Conservation (phyloP, 2,329 filamentous ascomycete species). For the Fusarium sp. region DNA sequence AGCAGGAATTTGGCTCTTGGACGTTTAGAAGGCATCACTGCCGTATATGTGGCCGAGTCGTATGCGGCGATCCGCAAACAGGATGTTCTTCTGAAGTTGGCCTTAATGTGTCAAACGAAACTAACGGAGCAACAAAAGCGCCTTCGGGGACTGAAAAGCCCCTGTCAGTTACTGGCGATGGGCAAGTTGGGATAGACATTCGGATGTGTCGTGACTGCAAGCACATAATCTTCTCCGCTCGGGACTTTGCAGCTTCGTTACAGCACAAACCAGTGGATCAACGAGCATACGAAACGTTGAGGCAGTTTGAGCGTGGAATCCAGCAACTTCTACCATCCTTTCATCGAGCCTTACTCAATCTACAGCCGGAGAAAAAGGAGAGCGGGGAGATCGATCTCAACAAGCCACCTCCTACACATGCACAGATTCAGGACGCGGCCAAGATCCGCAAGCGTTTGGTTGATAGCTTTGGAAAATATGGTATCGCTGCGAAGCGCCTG, state of each 20-base stretch:
- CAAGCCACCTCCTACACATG: slow-evolving; percentile 60
- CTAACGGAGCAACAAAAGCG: slow-evolving; percentile 28
- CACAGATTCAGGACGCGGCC: slow-evolving; percentile 83
- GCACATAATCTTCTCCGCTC: slow-evolving; percentile 67
- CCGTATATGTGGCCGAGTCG: slow-evolving; percentile 89
- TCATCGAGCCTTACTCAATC: slow-evolving; percentile 75
- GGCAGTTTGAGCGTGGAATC: slow-evolving; percentile 90
- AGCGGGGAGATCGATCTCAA: slow-evolving; percentile 49
- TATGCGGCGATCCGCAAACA: slow-evolving; percentile 88
- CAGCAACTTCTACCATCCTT: slow-evolving; percentile 83
- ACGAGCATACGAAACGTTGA: slow-evolving; percentile 81
- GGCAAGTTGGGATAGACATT: slow-evolving; percentile 77
- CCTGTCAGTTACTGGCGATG: slow-evolving; percentile 39
- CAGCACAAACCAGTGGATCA: slow-evolving; percentile 76
- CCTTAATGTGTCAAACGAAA: slow-evolving; percentile 73
- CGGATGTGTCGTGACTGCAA: slow-evolving; percentile 94
- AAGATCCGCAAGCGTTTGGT: slow-evolving; percentile 91
- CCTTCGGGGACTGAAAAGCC: slow-evolving; percentile 54
- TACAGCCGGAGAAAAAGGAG: slow-evolving; percentile 66
- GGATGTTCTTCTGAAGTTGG: slow-evolving; percentile 86
- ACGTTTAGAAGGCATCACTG: slow-evolving; percentile 95
- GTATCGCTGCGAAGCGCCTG: slow-evolving; percentile 80
- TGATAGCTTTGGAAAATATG: slow-evolving; percentile 89
- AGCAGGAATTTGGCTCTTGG: slow-evolving; percentile 94
- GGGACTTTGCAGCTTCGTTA: slow-evolving; percentile 79